phyloP scores from a whole-genome alignment of 139 green algal species.

The Chlamydomonas urium region DNA sequence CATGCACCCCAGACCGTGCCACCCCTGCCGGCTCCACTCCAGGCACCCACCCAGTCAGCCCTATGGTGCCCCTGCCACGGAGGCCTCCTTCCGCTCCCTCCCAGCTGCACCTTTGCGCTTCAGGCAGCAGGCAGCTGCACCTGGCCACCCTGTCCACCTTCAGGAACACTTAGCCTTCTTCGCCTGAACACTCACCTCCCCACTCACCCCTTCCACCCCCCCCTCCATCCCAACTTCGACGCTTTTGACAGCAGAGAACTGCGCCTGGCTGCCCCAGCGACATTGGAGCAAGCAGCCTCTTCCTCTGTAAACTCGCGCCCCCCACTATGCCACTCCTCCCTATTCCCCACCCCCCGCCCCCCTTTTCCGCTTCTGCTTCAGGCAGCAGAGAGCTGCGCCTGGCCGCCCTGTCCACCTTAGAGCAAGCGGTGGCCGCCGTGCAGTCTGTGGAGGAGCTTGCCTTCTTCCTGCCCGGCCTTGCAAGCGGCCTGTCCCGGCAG shows the following conservation, averaged over 20 bases:
- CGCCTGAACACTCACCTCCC: no score
- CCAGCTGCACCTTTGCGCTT: not conserved
- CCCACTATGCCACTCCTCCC: not conserved
- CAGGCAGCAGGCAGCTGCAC: conserved; percentile 43
- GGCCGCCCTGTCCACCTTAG: conserved; percentile 38
- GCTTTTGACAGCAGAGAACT: no score
- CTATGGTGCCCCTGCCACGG: no score
- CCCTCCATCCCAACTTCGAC: no score
- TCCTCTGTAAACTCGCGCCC: no score
- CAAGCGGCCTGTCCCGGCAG: conserved; percentile 48
- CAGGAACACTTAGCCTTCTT: no score
- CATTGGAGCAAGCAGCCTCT: no score
- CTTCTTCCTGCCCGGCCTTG: conserved; percentile 69
- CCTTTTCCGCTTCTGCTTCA: conserved; percentile 17
- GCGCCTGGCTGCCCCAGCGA: no score
- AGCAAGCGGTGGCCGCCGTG: conserved; percentile 32
- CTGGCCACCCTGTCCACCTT: conserved; percentile 38
- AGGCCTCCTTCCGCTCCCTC: not conserved
- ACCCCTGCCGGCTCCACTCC: no score
- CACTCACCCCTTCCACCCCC: no score
- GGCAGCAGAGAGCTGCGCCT: conserved; percentile 41
- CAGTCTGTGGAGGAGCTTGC: conserved; percentile 37
- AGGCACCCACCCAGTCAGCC: no score
- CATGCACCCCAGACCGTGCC: no score
- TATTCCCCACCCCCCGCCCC: not conserved